Evolutionary conservation across 2,329 filamentous ascomycete species (phyloP), one percentile per base, ranked within the genome.

Genomic region (Didymella arachidicola): DNA sequence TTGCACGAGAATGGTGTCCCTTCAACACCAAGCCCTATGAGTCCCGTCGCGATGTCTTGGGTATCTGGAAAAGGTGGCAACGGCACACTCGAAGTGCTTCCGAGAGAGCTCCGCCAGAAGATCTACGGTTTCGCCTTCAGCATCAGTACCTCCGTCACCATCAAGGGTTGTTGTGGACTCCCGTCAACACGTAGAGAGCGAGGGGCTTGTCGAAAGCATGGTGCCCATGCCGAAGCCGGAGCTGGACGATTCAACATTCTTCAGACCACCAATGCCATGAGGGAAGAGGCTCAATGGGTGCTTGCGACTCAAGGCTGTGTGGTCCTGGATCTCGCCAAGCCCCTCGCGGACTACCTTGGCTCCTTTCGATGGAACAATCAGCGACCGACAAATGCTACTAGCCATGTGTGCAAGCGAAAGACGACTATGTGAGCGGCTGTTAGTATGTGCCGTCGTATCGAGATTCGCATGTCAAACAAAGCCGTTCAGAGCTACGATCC

Each of bases 141-240:
- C 7, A 56, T 53, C 39, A 39, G 44, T 7, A 19, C 22, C 2
- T 53, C 65, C 1, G 48, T 67, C 14, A 49, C 29, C 12, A 32
- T 62, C n/a, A 66, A 61, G 36, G 22, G 55, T 11, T 67, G 65
- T 39, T 67, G 65, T 22, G 58, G 62, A 1, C 61, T 56, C 4
- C 44, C 29, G 10, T 57, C 61, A 1, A 64, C 63, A 2, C 36
- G 36, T 27, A 63, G 65, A 11, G 55, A 60, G 32, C 65, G 59
- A 16, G 48, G 50, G 11, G 46, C 45, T 14, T 67, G 65, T 43
- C 47, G 41, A 22, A 66, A 67, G 34, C 65, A 66, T 43, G 61
- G 63, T 5, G 42, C 8, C 4, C 18, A 22, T 4, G 18, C 26
- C 11, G 41, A 26, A 5, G 7, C 27, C 7, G 30, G 36, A 16